phyloP scores from a whole-genome alignment of 768 basidiomycete genomes.

The Tulasnella sp. region DNA sequence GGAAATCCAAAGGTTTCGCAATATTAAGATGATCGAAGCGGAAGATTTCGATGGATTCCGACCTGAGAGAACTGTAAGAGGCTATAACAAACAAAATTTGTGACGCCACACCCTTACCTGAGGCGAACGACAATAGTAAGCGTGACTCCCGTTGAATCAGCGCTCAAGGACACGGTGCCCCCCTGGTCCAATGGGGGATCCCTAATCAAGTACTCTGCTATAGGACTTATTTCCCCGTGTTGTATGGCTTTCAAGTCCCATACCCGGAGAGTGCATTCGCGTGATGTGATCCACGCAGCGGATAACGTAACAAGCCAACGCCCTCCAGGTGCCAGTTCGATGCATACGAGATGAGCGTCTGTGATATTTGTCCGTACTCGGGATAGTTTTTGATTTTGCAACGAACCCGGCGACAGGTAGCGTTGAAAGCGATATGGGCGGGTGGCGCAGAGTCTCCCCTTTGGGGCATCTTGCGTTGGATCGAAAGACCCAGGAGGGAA shows the following conservation, averaged over 20 bases:
- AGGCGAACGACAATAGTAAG: background rate
- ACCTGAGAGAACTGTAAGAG: background rate
- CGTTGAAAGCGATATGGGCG: background rate
- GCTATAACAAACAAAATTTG: too few relatives aligned
- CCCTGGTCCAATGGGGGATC: background rate
- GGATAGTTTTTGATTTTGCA: background rate
- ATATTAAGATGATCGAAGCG: background rate
- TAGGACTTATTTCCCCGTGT: background rate
- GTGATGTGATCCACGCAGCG: background rate
- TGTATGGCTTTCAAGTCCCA: background rate
- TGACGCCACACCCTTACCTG: background rate
- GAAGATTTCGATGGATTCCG: background rate
- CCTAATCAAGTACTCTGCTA: background rate
- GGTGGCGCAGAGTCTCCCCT: background rate
- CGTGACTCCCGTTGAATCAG: background rate
- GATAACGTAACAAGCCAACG: background rate
- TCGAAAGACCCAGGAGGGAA: background rate
- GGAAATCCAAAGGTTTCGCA: background rate
- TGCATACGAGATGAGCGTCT: background rate
- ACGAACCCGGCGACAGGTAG: background rate
- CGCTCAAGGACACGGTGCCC: background rate
- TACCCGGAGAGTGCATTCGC: background rate
- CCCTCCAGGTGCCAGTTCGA: background rate
- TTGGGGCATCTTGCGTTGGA: background rate
- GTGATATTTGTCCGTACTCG: background rate